Base-by-base conservation (phyloP, 75 land plant genomes). In the Pinus albicaulis region DNA sequence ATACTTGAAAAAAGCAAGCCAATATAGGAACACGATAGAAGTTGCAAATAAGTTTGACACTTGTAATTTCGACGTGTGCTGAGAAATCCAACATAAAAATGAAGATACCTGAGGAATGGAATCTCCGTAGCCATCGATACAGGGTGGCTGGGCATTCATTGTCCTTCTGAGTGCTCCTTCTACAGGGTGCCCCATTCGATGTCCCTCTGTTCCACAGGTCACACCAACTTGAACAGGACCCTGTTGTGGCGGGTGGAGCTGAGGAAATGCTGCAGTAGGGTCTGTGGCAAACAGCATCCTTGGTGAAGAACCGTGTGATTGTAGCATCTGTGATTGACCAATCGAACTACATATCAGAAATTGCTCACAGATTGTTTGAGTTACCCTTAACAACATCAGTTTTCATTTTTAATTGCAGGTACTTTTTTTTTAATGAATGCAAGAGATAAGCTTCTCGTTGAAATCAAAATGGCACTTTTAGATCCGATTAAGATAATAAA, bases 51-150 rank as follows among this genome's bases (percentile, higher is more conserved):
- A 68, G 31, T 17, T 17, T 57, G 13, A 22, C 52, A 75, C 34
- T 36, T 36, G 16, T 12, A 26, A 59, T 23, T 72, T 55, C 74
- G 10, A 12, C 16, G 52, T 22, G 7, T 52, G 10, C 14, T 31
- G 14, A 6, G 59, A 34, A 52, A 74, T 1, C 7, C 23, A 34
- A 76, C 53, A 24, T 16, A 19, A 10, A 53, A 31, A 26, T 22
- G 20, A 52, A 36, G 34, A 70, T 85, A 92, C 94, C 87, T 88
- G 90, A 75, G 87, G 20, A 31, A 78, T 56, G 36, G 89, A 19
- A 73, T 91, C 90, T 59, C 58, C 70, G 75, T 80, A 84, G 15
- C 70, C 84, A 73, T 86, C 85, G n/a, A 83, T 62, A 22, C 75
- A 74, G 24, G 89, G 76, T 74, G 78, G 59, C 31, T 92, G 81